Evolutionary conservation across 345 rosid genomes (phyloP), one percentile per base, ranked within the genome.

Genomic region (Barbarea vulgaris): DNA sequence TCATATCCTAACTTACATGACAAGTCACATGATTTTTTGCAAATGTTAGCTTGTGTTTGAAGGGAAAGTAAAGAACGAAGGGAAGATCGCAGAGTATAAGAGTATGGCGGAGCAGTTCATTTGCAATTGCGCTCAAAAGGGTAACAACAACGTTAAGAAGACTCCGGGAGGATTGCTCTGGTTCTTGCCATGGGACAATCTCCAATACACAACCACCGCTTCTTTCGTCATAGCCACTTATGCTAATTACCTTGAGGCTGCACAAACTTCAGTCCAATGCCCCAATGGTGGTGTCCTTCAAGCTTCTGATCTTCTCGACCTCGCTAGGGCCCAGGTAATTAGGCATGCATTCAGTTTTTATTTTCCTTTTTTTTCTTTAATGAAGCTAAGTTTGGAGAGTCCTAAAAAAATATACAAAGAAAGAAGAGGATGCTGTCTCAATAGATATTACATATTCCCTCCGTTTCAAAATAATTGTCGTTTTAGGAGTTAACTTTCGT

Each of bases 91-190:
- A 58, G 96, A 91, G 53, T 91, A 91, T 88, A 94, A 91, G 33
- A 93, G 80, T 52, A 91, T 85, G 72, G 97, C 97, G 5, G 98
- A 94, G 77, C 88, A 86, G 72, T 94, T 94, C 64, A 86, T 94
- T 50, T 94, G 98, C 78, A 88, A 93, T 3, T 81, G 93, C 18
- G 83, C 91, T 18, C 98, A 95, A 47, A 95, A 89, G 65, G 95
- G 96, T 48, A 75, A 81, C 48, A 87, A 79, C 73, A 80, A 76
- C 25, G 62, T 75, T 5, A 79, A 62, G 53, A 77, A 47, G 13
- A 57, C 69, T 53, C 76, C 69, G 46, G 97, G 97, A 39, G 99
- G 98, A 7, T 94, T 86, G 24, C 79, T 84, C 34, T 84, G 79
- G 86, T 84, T 81, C 78, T 70, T 83, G 80, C 59, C 74, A n/a